phyloP scores from a whole-genome alignment of 2,329 filamentous ascomycete species.

The Arthrobotrys sinensis region DNA sequence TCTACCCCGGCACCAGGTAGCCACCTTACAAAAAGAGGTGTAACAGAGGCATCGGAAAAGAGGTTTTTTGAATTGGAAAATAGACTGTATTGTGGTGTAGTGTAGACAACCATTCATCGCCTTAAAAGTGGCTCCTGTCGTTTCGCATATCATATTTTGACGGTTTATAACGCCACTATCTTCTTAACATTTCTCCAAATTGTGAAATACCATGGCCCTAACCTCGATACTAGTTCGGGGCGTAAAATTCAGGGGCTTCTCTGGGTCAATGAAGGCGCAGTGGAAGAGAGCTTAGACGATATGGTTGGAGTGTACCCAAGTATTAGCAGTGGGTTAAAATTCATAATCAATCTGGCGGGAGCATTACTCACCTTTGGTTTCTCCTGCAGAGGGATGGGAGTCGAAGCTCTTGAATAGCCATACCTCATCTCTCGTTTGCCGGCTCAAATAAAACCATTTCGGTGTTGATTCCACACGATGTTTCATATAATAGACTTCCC shows the following conservation, averaged over 20 bases:
- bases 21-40: no score
- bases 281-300: constrained; percentile 20
- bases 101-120: no score
- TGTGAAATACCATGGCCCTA: constrained; percentile 19
- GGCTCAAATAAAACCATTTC: constrained; percentile 10
- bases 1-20: no score
- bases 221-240: constrained; percentile 14
- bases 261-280: constrained; percentile 13
- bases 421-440: background rate
- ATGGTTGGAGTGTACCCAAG: background rate
- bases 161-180: no score
- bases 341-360: no score
- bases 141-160: no score
- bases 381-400: background rate
- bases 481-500: constrained; percentile 5
- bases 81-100: no score
- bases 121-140: no score
- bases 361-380: background rate
- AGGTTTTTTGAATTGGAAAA: no score
- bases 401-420: constrained; percentile 18
- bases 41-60: no score
- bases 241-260: constrained; percentile 4
- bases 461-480: constrained; percentile 1
- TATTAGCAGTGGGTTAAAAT: no score
- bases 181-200: background rate